Evolutionary conservation across 1,284 basidiomycete species (phyloP).

Genomic region (Athelia sp.): DNA sequence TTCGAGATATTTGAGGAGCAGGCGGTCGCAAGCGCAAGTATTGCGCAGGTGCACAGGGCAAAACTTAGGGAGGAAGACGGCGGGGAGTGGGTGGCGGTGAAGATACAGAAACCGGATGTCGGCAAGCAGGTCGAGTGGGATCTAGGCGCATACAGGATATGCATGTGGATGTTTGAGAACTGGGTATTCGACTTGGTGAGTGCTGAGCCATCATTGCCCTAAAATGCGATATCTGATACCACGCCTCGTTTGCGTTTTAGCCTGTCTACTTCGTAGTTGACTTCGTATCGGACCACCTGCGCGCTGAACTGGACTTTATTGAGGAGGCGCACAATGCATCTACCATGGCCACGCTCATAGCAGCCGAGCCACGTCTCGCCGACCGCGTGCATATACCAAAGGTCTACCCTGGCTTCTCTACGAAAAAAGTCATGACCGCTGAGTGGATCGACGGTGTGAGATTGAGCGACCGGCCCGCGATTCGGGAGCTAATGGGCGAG

Average conservation of each 20-base stretch:
- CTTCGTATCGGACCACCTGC: constrained; percentile 78
- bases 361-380: constrained; percentile 59
- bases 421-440: constrained; percentile 76
- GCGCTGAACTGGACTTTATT: constrained; percentile 77
- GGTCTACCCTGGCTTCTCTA: constrained; percentile 71
- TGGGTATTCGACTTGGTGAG: constrained; percentile 61
- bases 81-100: constrained; percentile 87
- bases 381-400: constrained; percentile 76
- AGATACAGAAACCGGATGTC: constrained; percentile 80
- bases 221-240: neutral
- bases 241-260: neutral
- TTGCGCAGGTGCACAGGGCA: constrained; percentile 87
- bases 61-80: constrained; percentile 49
- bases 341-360: constrained; percentile 54
- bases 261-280: constrained; percentile 76
- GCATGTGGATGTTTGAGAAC: constrained; percentile 74
- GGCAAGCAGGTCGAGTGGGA: constrained; percentile 84
- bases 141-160: constrained; percentile 54
- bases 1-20: constrained; percentile 74
- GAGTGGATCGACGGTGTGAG: constrained; percentile 85
- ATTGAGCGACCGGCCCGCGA: constrained; percentile 61
- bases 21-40: constrained; percentile 80
- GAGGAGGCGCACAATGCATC: constrained; percentile 69
- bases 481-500: constrained; percentile 57
- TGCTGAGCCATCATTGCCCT: neutral